Evolutionary conservation across 2,329 filamentous ascomycete genomes (phyloP).

Genomic region (Exophiala dermatitidis): DNA sequence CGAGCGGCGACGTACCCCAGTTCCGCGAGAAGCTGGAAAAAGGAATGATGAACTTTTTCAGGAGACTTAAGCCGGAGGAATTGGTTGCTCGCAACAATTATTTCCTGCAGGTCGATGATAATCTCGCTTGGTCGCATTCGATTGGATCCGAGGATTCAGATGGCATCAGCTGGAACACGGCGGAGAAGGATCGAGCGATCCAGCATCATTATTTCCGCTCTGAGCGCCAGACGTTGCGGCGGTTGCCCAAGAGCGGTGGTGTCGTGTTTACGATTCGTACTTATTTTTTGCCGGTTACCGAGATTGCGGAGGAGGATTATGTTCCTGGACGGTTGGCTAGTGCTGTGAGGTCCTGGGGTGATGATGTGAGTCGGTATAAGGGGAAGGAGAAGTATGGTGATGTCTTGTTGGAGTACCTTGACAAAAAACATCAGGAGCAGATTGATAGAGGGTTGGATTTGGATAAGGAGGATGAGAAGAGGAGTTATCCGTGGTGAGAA

Average conservation of each 20-base stretch:
- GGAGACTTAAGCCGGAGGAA: constrained; percentile 59
- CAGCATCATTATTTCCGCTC: constrained; percentile 69
- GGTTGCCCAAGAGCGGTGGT: constrained; percentile 52
- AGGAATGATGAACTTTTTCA: constrained; percentile 77
- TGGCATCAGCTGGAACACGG: constrained; percentile 64
- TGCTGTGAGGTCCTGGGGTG: constrained; percentile 72
- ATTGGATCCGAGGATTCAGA: constrained; percentile 65
- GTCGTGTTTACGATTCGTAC: constrained; percentile 71
- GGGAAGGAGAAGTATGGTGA: constrained; percentile 66
- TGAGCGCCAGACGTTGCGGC: constrained; percentile 62
- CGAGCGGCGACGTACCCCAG: constrained; percentile 65
- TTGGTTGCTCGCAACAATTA: constrained; percentile 70
- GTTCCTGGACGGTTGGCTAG: constrained; percentile 72
- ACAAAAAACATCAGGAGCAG: constrained; percentile 67
- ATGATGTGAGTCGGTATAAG: constrained; percentile 70
- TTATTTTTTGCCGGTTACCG: constrained; percentile 66
- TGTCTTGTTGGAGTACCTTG: constrained; percentile 68
- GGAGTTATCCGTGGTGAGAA: constrained; percentile 53
- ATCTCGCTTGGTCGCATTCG: constrained; percentile 65
- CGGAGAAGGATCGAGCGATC: constrained; percentile 65
- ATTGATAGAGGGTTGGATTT: constrained; percentile 58
- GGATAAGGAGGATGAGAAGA: constrained; percentile 52
- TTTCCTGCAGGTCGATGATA: constrained; percentile 79
- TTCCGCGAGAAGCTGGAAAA: constrained; percentile 65
- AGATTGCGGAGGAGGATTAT: constrained; percentile 62